A percentile compares a stretch with the other conserved stretches of the same genome.
These are phyloP conservation scores for Xanthoceras sorbifolium DNA, from an alignment of 345 rosid species.

Conservation along the genomic window DNA sequence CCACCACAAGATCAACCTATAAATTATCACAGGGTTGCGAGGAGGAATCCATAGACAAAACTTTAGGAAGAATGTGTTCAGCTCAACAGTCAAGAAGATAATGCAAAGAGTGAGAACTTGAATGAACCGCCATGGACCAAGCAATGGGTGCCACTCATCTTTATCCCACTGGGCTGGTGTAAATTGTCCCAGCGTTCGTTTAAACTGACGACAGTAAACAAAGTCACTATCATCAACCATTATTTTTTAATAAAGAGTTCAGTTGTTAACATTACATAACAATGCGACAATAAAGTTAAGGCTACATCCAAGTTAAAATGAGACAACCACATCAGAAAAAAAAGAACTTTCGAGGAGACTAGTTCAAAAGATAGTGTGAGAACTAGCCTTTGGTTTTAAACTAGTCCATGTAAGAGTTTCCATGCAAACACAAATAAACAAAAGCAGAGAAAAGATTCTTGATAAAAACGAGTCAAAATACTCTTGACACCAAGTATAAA, in stretches of 20 bases:
- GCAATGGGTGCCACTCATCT: constrained; percentile 98
- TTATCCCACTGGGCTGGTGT: constrained; percentile 99
- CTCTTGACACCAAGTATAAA: neutral
- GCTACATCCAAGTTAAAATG: neutral
- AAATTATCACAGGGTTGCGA: constrained; percentile 82
- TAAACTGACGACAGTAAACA: constrained; percentile 55
- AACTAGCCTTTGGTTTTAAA: neutral
- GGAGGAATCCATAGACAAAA: constrained; percentile 98
- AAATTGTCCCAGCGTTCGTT: constrained; percentile 86
- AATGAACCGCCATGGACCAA: constrained; percentile 95
- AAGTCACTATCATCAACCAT: neutral
- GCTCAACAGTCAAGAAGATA: constrained; percentile 84
- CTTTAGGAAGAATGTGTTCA: constrained; percentile 97
- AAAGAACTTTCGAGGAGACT: neutral
- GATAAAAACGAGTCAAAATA: too few species aligned
- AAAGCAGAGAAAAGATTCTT: neutral
- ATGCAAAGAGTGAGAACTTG: constrained; percentile 93
- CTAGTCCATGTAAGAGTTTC: too few species aligned
- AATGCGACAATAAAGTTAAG: neutral
- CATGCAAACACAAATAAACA: neutral
- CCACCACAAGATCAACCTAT: constrained; percentile 98
- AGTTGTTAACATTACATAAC: neutral
- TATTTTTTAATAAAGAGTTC: neutral
- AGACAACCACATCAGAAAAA: neutral
- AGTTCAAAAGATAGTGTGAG: neutral